Evolutionary conservation across 495 filamentous ascomycete species (phyloP), one percentile per base, ranked within the genome.

Genomic region (Annulohypoxylon nitens): DNA sequence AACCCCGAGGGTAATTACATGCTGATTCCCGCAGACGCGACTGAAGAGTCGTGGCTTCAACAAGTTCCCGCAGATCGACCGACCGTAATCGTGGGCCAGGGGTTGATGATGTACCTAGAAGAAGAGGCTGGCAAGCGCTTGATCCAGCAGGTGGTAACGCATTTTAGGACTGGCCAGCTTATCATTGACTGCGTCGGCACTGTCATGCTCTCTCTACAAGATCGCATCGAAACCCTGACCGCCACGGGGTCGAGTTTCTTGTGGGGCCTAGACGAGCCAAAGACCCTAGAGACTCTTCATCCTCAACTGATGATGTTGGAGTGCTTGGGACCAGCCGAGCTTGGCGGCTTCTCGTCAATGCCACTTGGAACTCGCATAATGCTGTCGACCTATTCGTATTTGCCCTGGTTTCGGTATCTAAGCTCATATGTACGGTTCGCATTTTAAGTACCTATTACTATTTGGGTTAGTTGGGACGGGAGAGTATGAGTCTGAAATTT

Each of bases 91-190:
- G 47, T 78, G 8, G 71, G 69, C 26, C 67, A 76, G 61, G 76
- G 74, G 39, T 34, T 78, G 6, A 30, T 70, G n/a, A 76, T 78
- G 76, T 78, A 70, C 26, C 41, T 78, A n/a, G 64, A 70, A 51
- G 73, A 70, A 30, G 74, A 72, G 20, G n/a, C 48, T 0, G 68
- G 54, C 5, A 74, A 70, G 16, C 51, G 34, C 36, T 48, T 78
- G 57, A 73, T 78, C 3, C 58, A 36, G 9, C 70, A 64, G n/a
- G 54, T 76, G 3, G 51, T 64, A 61, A 36, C 67, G 14, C 74
- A 72, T 36, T 78, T 78, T 61, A 73, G 64, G 8, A 64, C 70
- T 4, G 76, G 76, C 3, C 66, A 78, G 58, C 55, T 78, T 9
- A 67, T 78, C 34, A 50, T 78, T 43, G 76, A 78, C 54, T 41